phyloP scores from a whole-genome alignment of 441 rosid species.

The Cnidoscolus chayamansa region DNA sequence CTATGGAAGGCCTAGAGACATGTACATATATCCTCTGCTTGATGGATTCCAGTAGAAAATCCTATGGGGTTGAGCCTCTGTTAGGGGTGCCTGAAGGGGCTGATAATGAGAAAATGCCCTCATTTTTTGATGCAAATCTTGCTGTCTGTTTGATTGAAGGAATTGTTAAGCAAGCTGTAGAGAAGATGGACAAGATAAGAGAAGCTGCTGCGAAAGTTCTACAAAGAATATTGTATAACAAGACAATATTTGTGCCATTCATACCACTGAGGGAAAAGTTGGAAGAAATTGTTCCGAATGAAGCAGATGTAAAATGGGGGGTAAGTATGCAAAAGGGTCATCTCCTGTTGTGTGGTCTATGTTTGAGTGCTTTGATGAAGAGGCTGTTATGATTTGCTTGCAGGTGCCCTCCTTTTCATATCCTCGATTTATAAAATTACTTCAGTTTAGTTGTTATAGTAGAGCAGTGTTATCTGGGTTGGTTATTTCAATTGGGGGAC shows the following conservation, averaged over 20 bases:
- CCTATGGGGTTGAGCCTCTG: conserved; percentile 26
- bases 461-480: conserved; percentile 69
- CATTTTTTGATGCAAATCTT: conserved; percentile 57
- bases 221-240: conserved; percentile 63
- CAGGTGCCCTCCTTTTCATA: conserved; percentile 82
- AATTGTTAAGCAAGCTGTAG: conserved; percentile 84
- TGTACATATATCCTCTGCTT: conserved; percentile 74
- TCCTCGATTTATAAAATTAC: conserved; percentile 74
- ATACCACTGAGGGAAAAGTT: conserved; percentile 69
- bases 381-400: conserved; percentile 33
- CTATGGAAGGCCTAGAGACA: conserved; percentile 82
- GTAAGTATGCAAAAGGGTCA: conserved; percentile 40
- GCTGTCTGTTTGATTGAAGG: conserved; percentile 60
- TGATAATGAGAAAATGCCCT: conserved; percentile 25
- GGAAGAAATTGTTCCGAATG: conserved; percentile 62
- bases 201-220: conserved; percentile 85
- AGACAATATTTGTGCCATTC: conserved; percentile 50
- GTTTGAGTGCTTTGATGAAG: conserved; percentile 14
- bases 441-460: conserved; percentile 65
- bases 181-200: conserved; percentile 93
- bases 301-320: conserved; percentile 61
- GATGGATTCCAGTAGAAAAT: conserved; percentile 24
- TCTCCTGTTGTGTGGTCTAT: conserved; percentile 22
- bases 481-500: conserved; percentile 85
- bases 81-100: conserved; percentile 24